A percentile compares a stretch with the other conserved stretches of the same genome.
Evolutionary conservation across 257 asterid species (phyloP).

Genomic region (Euphrasia confusa): DNA sequence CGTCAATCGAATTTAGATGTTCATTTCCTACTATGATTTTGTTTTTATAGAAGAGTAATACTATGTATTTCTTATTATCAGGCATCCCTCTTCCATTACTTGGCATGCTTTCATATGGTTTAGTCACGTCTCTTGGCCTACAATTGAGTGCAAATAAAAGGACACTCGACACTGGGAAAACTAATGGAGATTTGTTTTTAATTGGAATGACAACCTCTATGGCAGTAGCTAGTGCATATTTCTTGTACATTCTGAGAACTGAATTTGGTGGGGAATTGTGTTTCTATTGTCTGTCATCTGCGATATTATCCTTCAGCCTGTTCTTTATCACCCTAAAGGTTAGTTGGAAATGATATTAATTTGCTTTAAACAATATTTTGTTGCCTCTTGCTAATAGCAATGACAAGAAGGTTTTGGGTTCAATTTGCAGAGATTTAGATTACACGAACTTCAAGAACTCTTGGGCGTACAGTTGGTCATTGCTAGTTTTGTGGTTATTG

Average conservation of each 20-base stretch:
- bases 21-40: constrained; percentile 6
- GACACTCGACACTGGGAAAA: constrained; percentile 41
- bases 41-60: constrained; percentile 18
- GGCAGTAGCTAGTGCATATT: constrained; percentile 92
- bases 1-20: too few species aligned
- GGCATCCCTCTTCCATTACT: constrained; percentile 88
- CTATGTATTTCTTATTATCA: constrained; percentile 35
- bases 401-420: constrained; percentile 30
- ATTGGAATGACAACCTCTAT: constrained; percentile 72
- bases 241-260: constrained; percentile 74
- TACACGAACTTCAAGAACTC: constrained; percentile 40
- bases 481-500: constrained; percentile 62
- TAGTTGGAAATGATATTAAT: constrained; percentile 20
- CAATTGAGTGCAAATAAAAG: constrained; percentile 44
- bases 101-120: constrained; percentile 90
- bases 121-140: constrained; percentile 60
- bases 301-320: constrained; percentile 66
- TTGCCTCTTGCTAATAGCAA: constrained; percentile 16
- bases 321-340: constrained; percentile 74
- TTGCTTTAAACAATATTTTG: constrained; percentile 11
- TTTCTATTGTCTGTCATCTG: constrained; percentile 76
- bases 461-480: constrained; percentile 62
- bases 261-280: constrained; percentile 74
- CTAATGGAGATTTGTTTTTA: constrained; percentile 48
- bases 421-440: constrained; percentile 45